Conservation (phyloP, 1,284 basidiomycete genomes). For the Naganishia liquefaciens region DNA sequence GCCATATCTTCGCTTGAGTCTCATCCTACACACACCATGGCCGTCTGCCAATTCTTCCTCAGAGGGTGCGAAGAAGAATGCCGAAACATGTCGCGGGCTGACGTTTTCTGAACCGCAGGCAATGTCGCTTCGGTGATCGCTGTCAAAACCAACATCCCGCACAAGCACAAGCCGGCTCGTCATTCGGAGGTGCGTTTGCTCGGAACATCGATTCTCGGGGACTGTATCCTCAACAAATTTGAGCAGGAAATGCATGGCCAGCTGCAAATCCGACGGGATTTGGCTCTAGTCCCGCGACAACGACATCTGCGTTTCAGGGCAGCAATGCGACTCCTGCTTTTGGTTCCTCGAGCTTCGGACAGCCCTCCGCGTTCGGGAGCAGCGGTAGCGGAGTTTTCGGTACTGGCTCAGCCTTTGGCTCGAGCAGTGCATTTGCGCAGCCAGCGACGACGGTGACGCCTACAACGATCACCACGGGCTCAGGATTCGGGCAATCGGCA, state of each 20-base stretch:
- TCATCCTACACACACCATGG: conserved; percentile 18
- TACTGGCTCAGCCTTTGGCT: conserved; percentile 32
- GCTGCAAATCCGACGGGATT: too few species aligned
- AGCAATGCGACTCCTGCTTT: not conserved
- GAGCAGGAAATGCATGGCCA: not conserved
- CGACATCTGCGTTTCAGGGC: not conserved
- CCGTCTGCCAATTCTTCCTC: conserved; percentile 33
- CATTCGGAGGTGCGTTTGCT: conserved; percentile 30
- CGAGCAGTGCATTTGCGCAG: conserved; percentile 5
- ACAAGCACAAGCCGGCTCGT: conserved; percentile 2
- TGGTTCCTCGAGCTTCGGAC: not conserved
- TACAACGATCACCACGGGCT: conserved; percentile 34
- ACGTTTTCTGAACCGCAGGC: conserved; percentile 10
- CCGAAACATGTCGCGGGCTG: not conserved
- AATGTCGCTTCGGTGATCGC: conserved; percentile 34
- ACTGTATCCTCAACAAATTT: not conserved
- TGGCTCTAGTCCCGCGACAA: too few species aligned
- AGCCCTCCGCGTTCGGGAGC: conserved; percentile 7
- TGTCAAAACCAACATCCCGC: conserved; percentile 36
- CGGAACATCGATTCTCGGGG: not conserved
- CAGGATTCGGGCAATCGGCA: conserved; percentile 42
- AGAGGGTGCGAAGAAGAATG: conserved; percentile 13
- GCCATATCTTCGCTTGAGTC: not conserved
- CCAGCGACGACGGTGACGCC: conserved; percentile 53
- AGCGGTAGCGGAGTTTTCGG: conserved; percentile 36